Evolutionary conservation across 345 rosid species (phyloP).

Genomic region (Citrus australasica): DNA sequence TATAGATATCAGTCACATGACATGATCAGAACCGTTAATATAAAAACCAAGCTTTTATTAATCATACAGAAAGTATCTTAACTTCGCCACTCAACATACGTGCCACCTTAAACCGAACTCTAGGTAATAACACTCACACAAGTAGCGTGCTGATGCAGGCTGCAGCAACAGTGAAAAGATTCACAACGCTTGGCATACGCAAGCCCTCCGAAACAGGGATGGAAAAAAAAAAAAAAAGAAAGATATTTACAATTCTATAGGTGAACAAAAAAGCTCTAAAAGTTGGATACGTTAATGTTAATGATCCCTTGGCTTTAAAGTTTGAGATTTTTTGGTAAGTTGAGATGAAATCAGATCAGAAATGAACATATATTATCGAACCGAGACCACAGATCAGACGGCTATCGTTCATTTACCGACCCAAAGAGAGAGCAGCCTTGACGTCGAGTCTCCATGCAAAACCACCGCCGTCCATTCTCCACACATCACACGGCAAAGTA

Average conservation of each 20-base stretch:
- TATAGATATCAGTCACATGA: background rate
- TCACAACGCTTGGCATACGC: background rate
- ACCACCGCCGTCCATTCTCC: slow-evolving; percentile 76
- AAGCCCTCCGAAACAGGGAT: no score
- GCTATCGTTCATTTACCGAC: slow-evolving; percentile 25
- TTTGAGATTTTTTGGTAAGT: background rate
- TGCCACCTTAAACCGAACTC: background rate
- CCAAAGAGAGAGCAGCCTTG: slow-evolving; percentile 66
- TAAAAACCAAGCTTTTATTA: background rate
- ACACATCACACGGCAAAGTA: slow-evolving; percentile 78
- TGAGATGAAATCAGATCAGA: background rate
- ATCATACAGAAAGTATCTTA: background rate
- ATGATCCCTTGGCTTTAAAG: background rate
- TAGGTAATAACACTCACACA: background rate
- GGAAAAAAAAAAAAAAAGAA: background rate
- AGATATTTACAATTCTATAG: slow-evolving; percentile 1
- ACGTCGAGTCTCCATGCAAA: slow-evolving; percentile 90
- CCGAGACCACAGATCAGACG: background rate
- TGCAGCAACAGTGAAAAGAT: background rate
- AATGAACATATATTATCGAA: background rate
- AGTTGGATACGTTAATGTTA: background rate
- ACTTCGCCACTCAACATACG: background rate
- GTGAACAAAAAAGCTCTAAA: background rate
- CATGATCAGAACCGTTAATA: background rate
- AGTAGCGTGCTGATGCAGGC: no score